Percentiles rank a stretch among this genome's conserved stretches.
phyloP scores from a whole-genome alignment of 768 basidiomycete genomes.

The Filobasidium wieringae region DNA sequence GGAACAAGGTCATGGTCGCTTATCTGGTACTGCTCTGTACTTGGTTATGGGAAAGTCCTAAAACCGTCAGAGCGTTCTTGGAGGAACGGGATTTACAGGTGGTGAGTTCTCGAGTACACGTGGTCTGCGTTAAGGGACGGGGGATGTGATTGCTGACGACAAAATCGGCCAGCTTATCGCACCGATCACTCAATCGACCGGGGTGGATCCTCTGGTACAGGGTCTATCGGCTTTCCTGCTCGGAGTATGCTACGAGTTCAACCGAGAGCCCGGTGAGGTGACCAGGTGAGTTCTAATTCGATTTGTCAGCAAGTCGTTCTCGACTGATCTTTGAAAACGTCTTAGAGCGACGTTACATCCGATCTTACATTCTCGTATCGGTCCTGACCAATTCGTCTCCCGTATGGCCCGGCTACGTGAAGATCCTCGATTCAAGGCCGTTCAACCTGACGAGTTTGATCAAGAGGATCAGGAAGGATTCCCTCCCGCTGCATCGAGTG shows the following conservation, averaged over 20 bases:
- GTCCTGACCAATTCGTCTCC: conserved; percentile 75
- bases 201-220: conserved; percentile 73
- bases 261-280: conserved; percentile 87
- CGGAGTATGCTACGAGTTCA: conserved; percentile 91
- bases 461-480: conserved; percentile 21
- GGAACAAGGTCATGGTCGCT: conserved; percentile 76
- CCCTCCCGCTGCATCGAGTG: not conserved
- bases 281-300: conserved; percentile 66
- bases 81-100: conserved; percentile 73
- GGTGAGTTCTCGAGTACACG: conserved; percentile 51
- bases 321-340: not conserved
- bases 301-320: too few species aligned
- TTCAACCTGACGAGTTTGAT: conserved; percentile 75
- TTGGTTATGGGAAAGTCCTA: conserved; percentile 95
- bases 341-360: conserved; percentile 70
- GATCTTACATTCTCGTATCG: conserved; percentile 70
- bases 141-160: not conserved
- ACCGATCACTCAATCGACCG: conserved; percentile 79
- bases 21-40: conserved; percentile 73
- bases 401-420: conserved; percentile 79
- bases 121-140: too few species aligned
- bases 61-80: conserved; percentile 74
- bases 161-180: conserved; percentile 61
- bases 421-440: conserved; percentile 80
- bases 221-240: conserved; percentile 83